Percentiles rank a stretch among this genome's conserved stretches.
Conservation (phyloP, 202 grass and related monocot genomes). For the Zoysia matrella region DNA sequence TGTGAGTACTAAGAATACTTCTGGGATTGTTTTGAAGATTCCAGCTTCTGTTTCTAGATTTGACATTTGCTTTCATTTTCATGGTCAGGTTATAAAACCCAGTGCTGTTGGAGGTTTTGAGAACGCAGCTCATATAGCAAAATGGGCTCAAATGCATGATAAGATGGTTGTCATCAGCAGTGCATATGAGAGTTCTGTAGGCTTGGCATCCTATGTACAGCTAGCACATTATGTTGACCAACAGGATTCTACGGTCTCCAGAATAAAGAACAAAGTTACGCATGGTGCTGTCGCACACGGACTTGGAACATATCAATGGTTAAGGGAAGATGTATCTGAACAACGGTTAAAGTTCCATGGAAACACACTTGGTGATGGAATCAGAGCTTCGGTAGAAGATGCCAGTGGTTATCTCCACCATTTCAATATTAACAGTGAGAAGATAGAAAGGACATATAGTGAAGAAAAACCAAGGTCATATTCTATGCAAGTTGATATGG, state of each 20-base stretch:
- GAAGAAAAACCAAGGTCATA: conserved; percentile 63
- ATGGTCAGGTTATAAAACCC: conserved; percentile 90
- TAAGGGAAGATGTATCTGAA: conserved; percentile 88
- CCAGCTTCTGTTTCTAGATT: conserved; percentile 42
- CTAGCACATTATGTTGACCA: conserved; percentile 75
- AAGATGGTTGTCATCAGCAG: conserved; percentile 93
- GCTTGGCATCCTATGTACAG: conserved; percentile 83
- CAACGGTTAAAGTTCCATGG: conserved; percentile 58
- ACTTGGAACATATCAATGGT: conserved; percentile 96
- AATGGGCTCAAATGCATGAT: conserved; percentile 88
- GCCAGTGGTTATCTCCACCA: conserved; percentile 63
- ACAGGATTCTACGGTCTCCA: conserved; percentile 61
- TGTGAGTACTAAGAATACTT: conserved; percentile 59
- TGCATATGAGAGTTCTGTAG: conserved; percentile 88
- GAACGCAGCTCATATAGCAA: conserved; percentile 78
- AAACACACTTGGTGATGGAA: conserved; percentile 46
- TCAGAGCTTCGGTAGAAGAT: conserved; percentile 75
- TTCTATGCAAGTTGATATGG: conserved; percentile 58
- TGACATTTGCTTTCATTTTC: conserved; percentile 40
- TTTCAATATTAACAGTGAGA: conserved; percentile 57
- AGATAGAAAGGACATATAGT: conserved; percentile 57
- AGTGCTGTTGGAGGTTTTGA: conserved; percentile 93
- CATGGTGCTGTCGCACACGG: conserved; percentile 65
- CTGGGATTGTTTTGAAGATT: conserved; percentile 37
- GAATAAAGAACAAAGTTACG: conserved; percentile 61